Conservation (phyloP, 2,329 filamentous ascomycete species). For the Talaromyces albobiverticillius region DNA sequence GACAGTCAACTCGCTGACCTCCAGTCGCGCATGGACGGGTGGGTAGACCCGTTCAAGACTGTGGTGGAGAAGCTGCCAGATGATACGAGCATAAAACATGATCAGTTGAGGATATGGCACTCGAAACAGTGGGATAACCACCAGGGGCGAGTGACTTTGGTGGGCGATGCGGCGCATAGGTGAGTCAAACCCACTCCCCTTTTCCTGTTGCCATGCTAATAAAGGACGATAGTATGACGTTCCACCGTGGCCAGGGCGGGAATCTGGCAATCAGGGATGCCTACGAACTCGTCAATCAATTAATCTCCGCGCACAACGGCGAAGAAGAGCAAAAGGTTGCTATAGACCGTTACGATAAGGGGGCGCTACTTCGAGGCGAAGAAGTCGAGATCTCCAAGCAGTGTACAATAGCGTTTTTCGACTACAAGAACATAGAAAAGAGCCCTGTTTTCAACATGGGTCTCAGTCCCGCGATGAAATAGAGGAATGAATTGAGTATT, state of each 20-base stretch:
- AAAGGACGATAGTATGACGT: slow-evolving; percentile 8
- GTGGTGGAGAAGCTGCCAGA: slow-evolving; percentile 5
- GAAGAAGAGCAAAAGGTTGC: neutral
- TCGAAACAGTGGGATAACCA: slow-evolving; percentile 11
- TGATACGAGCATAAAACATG: slow-evolving; percentile 2
- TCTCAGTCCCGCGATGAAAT: slow-evolving; percentile 6
- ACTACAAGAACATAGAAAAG: slow-evolving; percentile 8
- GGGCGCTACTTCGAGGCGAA: slow-evolving; percentile 3
- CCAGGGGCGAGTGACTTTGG: slow-evolving; percentile 2
- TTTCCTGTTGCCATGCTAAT: neutral
- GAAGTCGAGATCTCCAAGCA: slow-evolving; percentile 12
- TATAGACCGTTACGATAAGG: slow-evolving; percentile 9
- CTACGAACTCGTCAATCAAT: slow-evolving; percentile 6
- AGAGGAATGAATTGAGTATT: neutral
- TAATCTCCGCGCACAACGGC: neutral
- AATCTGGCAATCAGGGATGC: slow-evolving; percentile 12
- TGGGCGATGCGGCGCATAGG: slow-evolving; percentile 11
- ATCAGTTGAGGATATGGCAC: slow-evolving; percentile 11
- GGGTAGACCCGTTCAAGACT: slow-evolving; percentile 9
- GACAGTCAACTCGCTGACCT: neutral
- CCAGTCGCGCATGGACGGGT: slow-evolving; percentile 4
- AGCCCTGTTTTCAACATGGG: slow-evolving; percentile 5
- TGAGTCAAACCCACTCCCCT: neutral
- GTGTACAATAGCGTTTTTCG: slow-evolving; percentile 8
- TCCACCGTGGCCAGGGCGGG: slow-evolving; percentile 11